Percentiles rank a stretch among this genome's conserved stretches.
Conservation (phyloP, 2,329 filamentous ascomycete genomes). For the Diaporthe citri region DNA sequence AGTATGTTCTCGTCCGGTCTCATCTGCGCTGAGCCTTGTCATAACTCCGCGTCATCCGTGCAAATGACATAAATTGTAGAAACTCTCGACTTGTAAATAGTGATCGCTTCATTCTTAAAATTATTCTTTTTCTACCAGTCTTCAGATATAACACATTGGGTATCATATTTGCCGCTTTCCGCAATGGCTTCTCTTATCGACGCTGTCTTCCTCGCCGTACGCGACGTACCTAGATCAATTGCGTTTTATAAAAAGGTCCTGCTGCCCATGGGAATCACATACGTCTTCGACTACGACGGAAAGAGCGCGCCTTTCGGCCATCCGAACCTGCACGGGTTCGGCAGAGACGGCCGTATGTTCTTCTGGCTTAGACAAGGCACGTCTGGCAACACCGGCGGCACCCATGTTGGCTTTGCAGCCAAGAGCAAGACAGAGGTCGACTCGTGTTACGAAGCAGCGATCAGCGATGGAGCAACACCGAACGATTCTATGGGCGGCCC, state of each 20-base stretch:
- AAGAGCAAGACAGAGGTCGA: constrained; percentile 5
- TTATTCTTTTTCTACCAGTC: too few relatives aligned
- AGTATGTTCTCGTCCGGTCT: not conserved
- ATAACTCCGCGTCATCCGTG: not conserved
- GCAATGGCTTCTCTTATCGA: constrained; percentile 15
- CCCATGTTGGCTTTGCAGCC: constrained; percentile 9
- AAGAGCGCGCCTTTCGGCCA: not conserved
- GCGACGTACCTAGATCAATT: not conserved
- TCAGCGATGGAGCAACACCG: not conserved
- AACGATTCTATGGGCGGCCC: not conserved
- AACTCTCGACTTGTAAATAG: not conserved
- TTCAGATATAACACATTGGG: not conserved
- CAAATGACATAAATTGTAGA: not conserved
- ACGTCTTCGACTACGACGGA: not conserved
- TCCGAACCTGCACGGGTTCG: not conserved
- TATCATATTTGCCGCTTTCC: not conserved
- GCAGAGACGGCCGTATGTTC: constrained; percentile 11
- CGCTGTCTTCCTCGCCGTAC: not conserved
- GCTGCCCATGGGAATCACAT: not conserved
- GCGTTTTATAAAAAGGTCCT: not conserved
- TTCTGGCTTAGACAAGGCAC: not conserved
- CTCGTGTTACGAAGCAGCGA: constrained; percentile 2
- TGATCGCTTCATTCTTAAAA: not conserved
- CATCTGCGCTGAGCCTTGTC: not conserved
- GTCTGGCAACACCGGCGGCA: not conserved